A percentile compares a stretch with the other conserved stretches of the same genome.
phyloP scores from a whole-genome alignment of 2,329 filamentous ascomycete genomes.

The Sarocladiaceae sp. region DNA sequence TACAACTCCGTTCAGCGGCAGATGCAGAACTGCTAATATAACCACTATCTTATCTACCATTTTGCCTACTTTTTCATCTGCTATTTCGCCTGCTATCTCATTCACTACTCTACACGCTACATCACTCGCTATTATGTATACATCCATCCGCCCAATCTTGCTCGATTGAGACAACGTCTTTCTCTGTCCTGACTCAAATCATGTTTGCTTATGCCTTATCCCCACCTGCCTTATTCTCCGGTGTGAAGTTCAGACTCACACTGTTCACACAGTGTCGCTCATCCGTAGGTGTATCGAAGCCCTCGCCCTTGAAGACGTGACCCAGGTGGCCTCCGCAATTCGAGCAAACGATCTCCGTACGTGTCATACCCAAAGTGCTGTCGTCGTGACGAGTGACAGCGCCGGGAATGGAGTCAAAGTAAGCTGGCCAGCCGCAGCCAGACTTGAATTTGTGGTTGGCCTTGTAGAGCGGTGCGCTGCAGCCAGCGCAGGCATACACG shows the following conservation, averaged over 20 bases:
- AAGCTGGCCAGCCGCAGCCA: slow-evolving; percentile 96
- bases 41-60: too few relatives aligned
- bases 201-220: slow-evolving; percentile 22
- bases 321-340: slow-evolving; percentile 93
- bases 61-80: too few relatives aligned
- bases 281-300: slow-evolving; percentile 79
- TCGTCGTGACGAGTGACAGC: slow-evolving; percentile 83
- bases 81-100: too few relatives aligned
- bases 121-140: too few relatives aligned
- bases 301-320: slow-evolving; percentile 93
- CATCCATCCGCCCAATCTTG: too few relatives aligned
- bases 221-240: slow-evolving; percentile 49
- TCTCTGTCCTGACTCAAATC: too few relatives aligned
- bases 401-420: slow-evolving; percentile 91
- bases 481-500: slow-evolving; percentile 84
- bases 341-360: slow-evolving; percentile 90
- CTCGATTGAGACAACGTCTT: too few relatives aligned
- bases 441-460: slow-evolving; percentile 94
- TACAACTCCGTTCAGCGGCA: too few relatives aligned
- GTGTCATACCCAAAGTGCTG: slow-evolving; percentile 69
- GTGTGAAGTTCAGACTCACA: slow-evolving; percentile 77
- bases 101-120: too few relatives aligned
- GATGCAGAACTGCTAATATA: too few relatives aligned
- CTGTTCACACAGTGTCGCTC: slow-evolving; percentile 98
- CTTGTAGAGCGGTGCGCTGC: slow-evolving; percentile 84